Conservation (phyloP, 2,329 filamentous ascomycete genomes). For the Talaromyces sp. region DNA sequence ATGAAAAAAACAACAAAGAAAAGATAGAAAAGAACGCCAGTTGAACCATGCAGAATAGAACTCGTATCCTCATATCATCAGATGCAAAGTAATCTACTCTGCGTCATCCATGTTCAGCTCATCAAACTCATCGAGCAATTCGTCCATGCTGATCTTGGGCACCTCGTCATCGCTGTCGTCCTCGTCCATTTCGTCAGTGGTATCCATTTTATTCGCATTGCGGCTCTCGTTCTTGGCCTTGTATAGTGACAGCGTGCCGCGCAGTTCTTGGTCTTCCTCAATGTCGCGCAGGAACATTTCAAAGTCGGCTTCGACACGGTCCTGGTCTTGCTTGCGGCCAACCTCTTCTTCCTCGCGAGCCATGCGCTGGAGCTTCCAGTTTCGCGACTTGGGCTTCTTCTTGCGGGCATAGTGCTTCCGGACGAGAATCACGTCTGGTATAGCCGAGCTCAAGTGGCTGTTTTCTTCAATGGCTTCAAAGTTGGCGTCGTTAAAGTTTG, state of each 20-base stretch:
- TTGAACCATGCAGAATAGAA: not conserved
- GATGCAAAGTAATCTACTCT: conserved; percentile 3
- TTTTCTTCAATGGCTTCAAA: conserved; percentile 78
- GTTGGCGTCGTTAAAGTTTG: conserved; percentile 87
- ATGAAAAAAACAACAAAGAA: not conserved
- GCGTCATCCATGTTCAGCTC: conserved; percentile 64
- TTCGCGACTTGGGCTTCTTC: conserved; percentile 74
- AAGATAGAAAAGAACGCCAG: not conserved
- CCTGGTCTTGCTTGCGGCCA: conserved; percentile 64
- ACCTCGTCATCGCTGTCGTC: conserved; percentile 60
- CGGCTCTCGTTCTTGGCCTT: conserved; percentile 55
- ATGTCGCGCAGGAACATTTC: conserved; percentile 96
- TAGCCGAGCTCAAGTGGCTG: conserved; percentile 66
- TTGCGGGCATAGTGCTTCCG: conserved; percentile 93
- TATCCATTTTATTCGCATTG: conserved; percentile 43
- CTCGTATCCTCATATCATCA: conserved; percentile 10
- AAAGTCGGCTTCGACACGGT: conserved; percentile 85
- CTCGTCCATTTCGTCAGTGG: conserved; percentile 49
- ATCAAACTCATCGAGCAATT: conserved; percentile 87
- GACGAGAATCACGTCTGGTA: conserved; percentile 90
- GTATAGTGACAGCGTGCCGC: conserved; percentile 79
- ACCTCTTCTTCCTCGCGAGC: conserved; percentile 67
- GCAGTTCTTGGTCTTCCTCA: conserved; percentile 87
- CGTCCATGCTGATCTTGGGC: conserved; percentile 70
- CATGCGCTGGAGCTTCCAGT: conserved; percentile 96